Conservation (phyloP, 768 basidiomycete species). For the Suillus placidus region DNA sequence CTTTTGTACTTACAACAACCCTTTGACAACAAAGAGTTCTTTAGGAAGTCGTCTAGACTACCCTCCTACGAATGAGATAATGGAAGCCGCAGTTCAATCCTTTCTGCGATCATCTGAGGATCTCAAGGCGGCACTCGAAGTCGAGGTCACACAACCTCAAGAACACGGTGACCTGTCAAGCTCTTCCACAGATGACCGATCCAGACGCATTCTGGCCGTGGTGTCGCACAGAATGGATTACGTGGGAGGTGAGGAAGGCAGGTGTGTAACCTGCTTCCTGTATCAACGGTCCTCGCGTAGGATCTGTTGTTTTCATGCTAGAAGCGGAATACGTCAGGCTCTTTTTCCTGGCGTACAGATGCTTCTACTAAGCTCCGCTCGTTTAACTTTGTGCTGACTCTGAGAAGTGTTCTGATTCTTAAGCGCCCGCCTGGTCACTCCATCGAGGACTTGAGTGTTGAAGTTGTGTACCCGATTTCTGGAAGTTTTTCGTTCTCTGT, state of each 20-base stretch:
- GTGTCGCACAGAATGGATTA: conserved; percentile 49
- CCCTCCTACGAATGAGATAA: conserved; percentile 9
- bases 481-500: conserved; percentile 56
- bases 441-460: conserved; percentile 5
- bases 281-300: conserved; percentile 10
- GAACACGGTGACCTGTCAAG: conserved; percentile 5
- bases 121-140: conserved; percentile 47
- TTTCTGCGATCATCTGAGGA: conserved; percentile 48
- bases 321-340: not conserved
- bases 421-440: conserved; percentile 15
- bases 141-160: conserved; percentile 16
- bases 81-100: conserved; percentile 22
- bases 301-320: not conserved
- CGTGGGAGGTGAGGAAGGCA: conserved; percentile 53
- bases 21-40: not conserved
- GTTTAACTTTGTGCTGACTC: not conserved
- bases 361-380: not conserved
- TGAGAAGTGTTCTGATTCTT: conserved; percentile 18
- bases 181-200: conserved; percentile 1
- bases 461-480: conserved; percentile 50
- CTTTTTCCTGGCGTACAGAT: not conserved
- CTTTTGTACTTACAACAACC: conserved; percentile 1
- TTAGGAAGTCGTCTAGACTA: conserved; percentile 20
- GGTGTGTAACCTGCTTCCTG: conserved; percentile 39
- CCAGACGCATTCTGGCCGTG: conserved; percentile 42